Evolutionary conservation across 768 basidiomycete genomes (phyloP).

Genomic region (Trametes elegans): DNA sequence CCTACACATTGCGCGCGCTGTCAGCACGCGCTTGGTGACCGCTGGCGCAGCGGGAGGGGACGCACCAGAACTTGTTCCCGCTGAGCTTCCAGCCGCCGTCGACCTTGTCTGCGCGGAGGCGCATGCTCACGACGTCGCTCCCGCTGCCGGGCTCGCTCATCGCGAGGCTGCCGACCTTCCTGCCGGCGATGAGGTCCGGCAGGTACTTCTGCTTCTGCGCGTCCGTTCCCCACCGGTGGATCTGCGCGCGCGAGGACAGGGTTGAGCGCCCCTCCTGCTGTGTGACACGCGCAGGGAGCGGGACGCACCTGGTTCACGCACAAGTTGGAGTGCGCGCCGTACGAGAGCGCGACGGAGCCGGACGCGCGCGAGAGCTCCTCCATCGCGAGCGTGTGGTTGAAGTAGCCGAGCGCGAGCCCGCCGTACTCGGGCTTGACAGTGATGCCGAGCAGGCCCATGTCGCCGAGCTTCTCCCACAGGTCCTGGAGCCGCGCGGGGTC

Average conservation of each 20-base stretch:
- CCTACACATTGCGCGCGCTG: constrained; percentile 41
- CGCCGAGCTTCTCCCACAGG: constrained; percentile 85
- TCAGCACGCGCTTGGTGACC: not conserved
- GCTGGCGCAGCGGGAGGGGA: not conserved
- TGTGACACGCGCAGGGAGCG: not conserved
- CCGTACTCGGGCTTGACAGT: constrained; percentile 80
- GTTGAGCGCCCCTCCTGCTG: no score
- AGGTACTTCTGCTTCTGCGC: constrained; percentile 85
- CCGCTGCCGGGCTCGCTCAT: constrained; percentile 95
- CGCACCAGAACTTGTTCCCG: constrained; percentile 90
- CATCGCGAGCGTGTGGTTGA: constrained; percentile 91
- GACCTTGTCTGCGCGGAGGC: constrained; percentile 74
- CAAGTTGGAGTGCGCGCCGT: constrained; percentile 89
- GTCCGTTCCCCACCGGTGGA: constrained; percentile 80
- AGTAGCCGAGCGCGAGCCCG: constrained; percentile 82
- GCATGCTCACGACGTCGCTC: constrained; percentile 96
- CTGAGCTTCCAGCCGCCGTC: constrained; percentile 77
- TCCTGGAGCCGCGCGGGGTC: constrained; percentile 44
- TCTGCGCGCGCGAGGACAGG: constrained; percentile 29
- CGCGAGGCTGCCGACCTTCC: constrained; percentile 84
- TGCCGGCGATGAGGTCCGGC: constrained; percentile 74
- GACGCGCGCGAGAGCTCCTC: constrained; percentile 90
- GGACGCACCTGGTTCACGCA: constrained; percentile 51
- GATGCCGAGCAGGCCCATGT: constrained; percentile 89
- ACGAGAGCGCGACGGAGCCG: constrained; percentile 89